phyloP scores from a whole-genome alignment of 2,329 filamentous ascomycete genomes.

The Pyrenochaeta sp. region DNA sequence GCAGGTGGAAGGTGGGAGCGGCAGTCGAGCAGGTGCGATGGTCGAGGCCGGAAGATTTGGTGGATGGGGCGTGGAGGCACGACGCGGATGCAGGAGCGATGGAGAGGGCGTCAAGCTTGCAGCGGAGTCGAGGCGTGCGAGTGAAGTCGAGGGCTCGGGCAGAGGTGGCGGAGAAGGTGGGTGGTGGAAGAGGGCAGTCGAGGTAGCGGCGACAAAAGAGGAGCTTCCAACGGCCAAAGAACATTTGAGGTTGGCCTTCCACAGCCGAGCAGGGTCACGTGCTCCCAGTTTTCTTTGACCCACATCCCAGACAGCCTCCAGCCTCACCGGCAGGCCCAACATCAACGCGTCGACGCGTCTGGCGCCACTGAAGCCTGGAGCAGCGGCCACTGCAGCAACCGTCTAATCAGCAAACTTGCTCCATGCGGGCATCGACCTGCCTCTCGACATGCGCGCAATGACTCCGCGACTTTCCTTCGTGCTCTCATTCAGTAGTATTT shows the following conservation, averaged over 20 bases:
- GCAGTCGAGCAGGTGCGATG: slow-evolving; percentile 28
- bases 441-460: too few species aligned
- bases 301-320: slow-evolving; percentile 3
- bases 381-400: too few species aligned
- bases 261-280: slow-evolving; percentile 21
- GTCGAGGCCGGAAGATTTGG: slow-evolving; percentile 33
- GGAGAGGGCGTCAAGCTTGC: slow-evolving; percentile 26
- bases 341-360: slow-evolving; percentile 2
- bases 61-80: slow-evolving; percentile 32
- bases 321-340: slow-evolving; percentile 5
- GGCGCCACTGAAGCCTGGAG: too few species aligned
- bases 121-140: slow-evolving; percentile 24
- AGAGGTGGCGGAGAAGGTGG: slow-evolving; percentile 10
- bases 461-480: too few species aligned
- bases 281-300: slow-evolving; percentile 5
- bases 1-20: slow-evolving; percentile 23
- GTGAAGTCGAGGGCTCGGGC: too few species aligned
- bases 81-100: slow-evolving; percentile 32
- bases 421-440: too few species aligned
- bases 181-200: slow-evolving; percentile 20
- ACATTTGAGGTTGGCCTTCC: slow-evolving; percentile 25
- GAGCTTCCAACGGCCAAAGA: slow-evolving; percentile 15
- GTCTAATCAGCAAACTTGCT: too few species aligned
- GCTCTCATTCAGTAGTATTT: too few species aligned
- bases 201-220: slow-evolving; percentile 26